Base-by-base conservation (phyloP, 352 stramenopile genomes). In the Globisporangium alternatum region DNA sequence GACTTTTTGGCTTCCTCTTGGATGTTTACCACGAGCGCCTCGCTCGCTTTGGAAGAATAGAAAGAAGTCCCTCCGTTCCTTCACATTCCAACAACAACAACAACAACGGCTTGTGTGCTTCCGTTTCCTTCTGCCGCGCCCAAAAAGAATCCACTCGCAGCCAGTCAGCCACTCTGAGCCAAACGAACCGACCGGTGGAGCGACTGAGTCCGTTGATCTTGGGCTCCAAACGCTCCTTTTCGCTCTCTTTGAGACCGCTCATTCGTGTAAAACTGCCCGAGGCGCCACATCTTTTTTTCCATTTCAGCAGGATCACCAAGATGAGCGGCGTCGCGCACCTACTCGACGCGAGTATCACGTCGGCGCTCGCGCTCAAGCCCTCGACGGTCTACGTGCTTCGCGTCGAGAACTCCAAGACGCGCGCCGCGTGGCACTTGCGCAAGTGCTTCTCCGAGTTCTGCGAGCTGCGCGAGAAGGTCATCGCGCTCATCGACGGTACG, bases 391-490 rank as follows among this genome's bases (percentile, higher is more conserved):
- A 93, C 73, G 78, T 90, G 21, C 54, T 93, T 30, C 72, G 75
- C 13, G 74, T 91, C 31, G 78, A 88, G 53, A 82, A 88, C 67
- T 63, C 60, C 21, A 64, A 74, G 51, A 81, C 62, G 9, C 60
- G 62, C 33, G 55, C 75, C 47, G 76, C 70, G 55, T 92, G 83
- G 83, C 81, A 89, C 63, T 61, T 90, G 30, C 80, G 77, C 41
- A 80, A 83, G 15, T 90, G 81, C 63, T 92, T 92, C 57, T 80
- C 80, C 28, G 83, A 92, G 47, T 92, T 92, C 56, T 85, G 78
- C 39, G 83, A 90, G 63, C 62, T 92, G 53, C 80, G 81, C 43
- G 83, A 90, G 33, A 83, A 87, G 48, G 75, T 92, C 60, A 59
- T 90, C 39, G 68, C 73, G 3, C 70, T 89, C 21, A 80, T 91